Evolutionary conservation across 225 moss, liverwort and hornwort genomes (phyloP), one percentile per base, ranked within the genome.

Genomic region (Straminergon stramineum): DNA sequence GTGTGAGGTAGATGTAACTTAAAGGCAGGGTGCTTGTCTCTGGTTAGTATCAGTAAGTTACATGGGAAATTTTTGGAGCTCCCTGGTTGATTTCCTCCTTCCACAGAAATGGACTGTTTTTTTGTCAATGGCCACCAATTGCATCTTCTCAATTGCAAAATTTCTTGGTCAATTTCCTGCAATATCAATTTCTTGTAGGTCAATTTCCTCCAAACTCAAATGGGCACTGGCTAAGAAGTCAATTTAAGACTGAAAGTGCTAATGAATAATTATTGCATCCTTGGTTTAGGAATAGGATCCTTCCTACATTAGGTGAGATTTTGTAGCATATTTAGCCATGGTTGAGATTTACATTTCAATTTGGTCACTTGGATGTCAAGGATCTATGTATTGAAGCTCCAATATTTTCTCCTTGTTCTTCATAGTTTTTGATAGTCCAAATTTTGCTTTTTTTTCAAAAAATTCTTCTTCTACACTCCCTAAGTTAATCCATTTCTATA

Each of bases 391-490:
- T 77, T 35, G 14, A 53, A 53, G 5, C 9, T 53, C 0, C 2
- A 34, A 34, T 45, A 2, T 48, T 3, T 30, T 9, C 0, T 35
- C 35, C 2, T 52, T 34, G 5, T 2, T 52, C 34, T 76, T 76
- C 1, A 21, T 2, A 2, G 0, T 21, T 76, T 76, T 21, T 8
- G 3, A 22, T 21, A 35, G 8, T 23, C 9, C 2, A 9, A 35
- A 9, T 14, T 77, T 77, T 34, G 2, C 1, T 22, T 53, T 0
- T 13, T 34, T 19, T 19, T 23, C 14, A 13, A 1, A 32, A 77
- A 34, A 21, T 32, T 53, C 0, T 0, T 13, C 0, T 23, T 30
- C 2, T 9, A 3, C 4, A 13, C 9, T 77, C 5, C 0, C 7
- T 53, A 12, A 22, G 34, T 3, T 34, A 8, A 75, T 48, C 4